Base-by-base conservation (phyloP, 2,329 filamentous ascomycete genomes). In the Hansfordia pulvinata region DNA sequence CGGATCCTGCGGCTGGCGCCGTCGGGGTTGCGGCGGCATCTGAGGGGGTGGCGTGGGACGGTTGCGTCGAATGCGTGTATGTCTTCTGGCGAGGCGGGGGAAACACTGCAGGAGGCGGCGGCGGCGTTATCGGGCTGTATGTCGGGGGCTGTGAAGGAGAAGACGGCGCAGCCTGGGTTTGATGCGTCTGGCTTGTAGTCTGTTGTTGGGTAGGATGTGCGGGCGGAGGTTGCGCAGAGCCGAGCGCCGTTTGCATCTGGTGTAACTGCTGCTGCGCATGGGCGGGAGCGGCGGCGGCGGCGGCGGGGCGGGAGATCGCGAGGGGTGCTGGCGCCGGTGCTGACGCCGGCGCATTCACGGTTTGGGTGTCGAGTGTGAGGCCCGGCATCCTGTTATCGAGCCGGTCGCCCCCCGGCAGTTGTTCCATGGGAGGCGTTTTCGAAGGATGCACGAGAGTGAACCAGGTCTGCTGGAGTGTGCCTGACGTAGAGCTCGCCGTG, bases 91-190 rank as follows among this genome's bases (percentile, higher is more conserved):
- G 40, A 15, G 42, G 36, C 2, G 31, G 28, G 10, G 37, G 34
- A 17, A 53, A 45, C 25, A 41, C 49, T 19, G 51, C 43, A 10
- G 56, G 50, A 30, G 47, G 49, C 14, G 58, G 46, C 6, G 62
- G 62, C 8, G 66, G 64, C 11, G 67, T 69, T 33, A 70, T 60
- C 28, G 66, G 66, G 34, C 64, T 69, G 35, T 70, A 53, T 28
- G 64, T 58, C 13, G 66, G 66, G 17, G 56, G 53, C 17, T 43
- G 42, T 3, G 65, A 64, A 11, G 63, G 64, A 18, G 55, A 47
- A 19, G 56, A 45, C 21, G 53, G 53, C 14, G 46, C 20, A 20
- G n/a, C n/a, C n/a, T n/a, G n/a, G n/a, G n/a, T n/a, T n/a, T n/a
- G n/a, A n/a, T n/a, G n/a, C n/a, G n/a, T n/a, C n/a, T n/a, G n/a